A percentile compares a stretch with the other conserved stretches of the same genome.
Conservation (phyloP, 495 filamentous ascomycete species). For the Neurospora sp. region DNA sequence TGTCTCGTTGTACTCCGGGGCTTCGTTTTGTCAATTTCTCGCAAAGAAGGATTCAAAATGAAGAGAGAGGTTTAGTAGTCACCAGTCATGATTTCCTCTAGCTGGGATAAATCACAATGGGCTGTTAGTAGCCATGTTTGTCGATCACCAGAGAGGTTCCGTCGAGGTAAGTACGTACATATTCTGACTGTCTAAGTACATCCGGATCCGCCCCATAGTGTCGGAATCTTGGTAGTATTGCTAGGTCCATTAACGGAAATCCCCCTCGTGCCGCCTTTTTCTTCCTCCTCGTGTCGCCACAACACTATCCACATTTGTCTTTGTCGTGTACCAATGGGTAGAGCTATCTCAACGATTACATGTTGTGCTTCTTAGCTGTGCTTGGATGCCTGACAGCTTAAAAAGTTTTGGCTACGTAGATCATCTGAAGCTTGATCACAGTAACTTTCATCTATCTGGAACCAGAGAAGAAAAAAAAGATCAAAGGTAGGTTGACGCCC, state of each 20-base stretch:
- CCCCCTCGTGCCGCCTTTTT: not conserved
- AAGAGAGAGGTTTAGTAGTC: not conserved
- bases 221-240: not conserved
- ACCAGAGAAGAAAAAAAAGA: not conserved
- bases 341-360: not conserved
- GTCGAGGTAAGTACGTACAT: not conserved
- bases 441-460: not conserved
- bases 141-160: not conserved
- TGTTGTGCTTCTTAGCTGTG: not conserved
- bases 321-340: not conserved
- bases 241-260: not conserved
- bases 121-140: not conserved
- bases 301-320: not conserved
- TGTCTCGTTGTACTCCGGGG: too few species aligned
- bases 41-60: too few species aligned
- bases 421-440: not conserved
- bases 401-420: not conserved
- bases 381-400: not conserved
- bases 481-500: not conserved
- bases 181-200: not conserved
- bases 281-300: not conserved
- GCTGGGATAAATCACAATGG: not conserved
- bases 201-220: not conserved
- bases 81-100: not conserved
- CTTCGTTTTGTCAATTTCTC: too few species aligned